Percentiles rank a stretch among this genome's conserved stretches.
Evolutionary conservation across 306 rosid genomes (phyloP).

Genomic region (Inga oerstediana): DNA sequence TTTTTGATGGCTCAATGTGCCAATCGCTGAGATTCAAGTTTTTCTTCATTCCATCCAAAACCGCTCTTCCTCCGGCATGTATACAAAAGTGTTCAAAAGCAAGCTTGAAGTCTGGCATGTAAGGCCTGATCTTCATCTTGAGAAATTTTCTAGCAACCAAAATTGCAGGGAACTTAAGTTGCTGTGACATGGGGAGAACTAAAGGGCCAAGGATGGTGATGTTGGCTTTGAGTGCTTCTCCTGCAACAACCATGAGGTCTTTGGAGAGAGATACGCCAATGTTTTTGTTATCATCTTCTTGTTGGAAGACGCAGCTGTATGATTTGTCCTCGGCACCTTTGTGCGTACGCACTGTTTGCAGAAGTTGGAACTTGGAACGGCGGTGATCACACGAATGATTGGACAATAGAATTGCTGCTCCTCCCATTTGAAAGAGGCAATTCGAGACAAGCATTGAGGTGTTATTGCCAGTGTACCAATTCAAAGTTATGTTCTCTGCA

Average conservation of each 20-base stretch:
- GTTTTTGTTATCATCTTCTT: slow-evolving; percentile 63
- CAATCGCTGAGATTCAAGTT: slow-evolving; percentile 68
- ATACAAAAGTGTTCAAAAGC: slow-evolving; percentile 87
- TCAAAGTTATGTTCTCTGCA: background rate
- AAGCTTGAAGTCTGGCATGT: slow-evolving; percentile 78
- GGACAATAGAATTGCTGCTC: background rate
- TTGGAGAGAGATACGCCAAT: slow-evolving; percentile 74
- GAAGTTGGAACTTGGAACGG: slow-evolving; percentile 73
- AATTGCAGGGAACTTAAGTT: slow-evolving; percentile 58
- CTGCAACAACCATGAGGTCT: slow-evolving; percentile 83
- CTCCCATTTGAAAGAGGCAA: background rate
- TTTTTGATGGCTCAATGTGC: slow-evolving; percentile 91
- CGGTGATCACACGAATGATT: slow-evolving; percentile 48
- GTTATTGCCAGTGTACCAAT: background rate
- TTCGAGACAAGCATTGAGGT: background rate
- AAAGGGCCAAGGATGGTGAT: slow-evolving; percentile 84
- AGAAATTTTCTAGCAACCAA: slow-evolving; percentile 65
- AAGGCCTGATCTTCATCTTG: slow-evolving; percentile 70
- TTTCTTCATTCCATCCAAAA: slow-evolving; percentile 80
- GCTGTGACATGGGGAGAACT: slow-evolving; percentile 88
- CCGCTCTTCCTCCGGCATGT: slow-evolving; percentile 91
- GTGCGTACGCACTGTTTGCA: slow-evolving; percentile 79
- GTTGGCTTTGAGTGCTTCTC: slow-evolving; percentile 83
- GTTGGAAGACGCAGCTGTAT: slow-evolving; percentile 65
- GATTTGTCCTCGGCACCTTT: slow-evolving; percentile 73